phyloP scores from a whole-genome alignment of 768 basidiomycete genomes.

The Pleurotus ostreatus region DNA sequence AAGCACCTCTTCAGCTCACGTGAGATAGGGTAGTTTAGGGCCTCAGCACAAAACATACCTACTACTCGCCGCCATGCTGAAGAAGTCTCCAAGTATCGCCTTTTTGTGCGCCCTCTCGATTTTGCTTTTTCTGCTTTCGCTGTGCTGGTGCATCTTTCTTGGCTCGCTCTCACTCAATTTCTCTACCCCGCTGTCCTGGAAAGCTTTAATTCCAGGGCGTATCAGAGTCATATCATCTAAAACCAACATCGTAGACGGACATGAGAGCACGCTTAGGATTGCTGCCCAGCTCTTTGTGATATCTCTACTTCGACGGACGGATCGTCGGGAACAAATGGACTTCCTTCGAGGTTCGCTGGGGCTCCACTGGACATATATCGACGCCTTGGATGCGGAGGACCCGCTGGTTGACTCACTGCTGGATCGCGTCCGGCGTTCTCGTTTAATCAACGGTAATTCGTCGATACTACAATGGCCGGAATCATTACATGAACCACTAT shows the following conservation, averaged over 20 bases:
- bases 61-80: no score
- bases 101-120: no score
- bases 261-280: conserved; percentile 28
- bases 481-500: conserved; percentile 19
- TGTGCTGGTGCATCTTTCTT: not conserved
- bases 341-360: conserved; percentile 39
- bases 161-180: not conserved
- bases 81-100: no score
- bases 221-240: not conserved
- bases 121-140: not conserved
- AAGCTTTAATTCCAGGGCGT: not conserved
- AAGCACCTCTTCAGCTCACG: no score
- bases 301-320: conserved; percentile 52
- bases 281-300: conserved; percentile 49
- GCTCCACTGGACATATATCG: conserved; percentile 50
- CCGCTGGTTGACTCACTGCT: conserved; percentile 36
- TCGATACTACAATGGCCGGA: conserved; percentile 35
- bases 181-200: not conserved
- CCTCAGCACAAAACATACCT: no score
- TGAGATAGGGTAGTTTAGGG: no score
- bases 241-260: not conserved
- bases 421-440: conserved; percentile 34
- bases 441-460: conserved; percentile 13
- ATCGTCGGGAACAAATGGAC: conserved; percentile 59
- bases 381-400: conserved; percentile 41